phyloP scores from a whole-genome alignment of 1,284 basidiomycete genomes.

The Moesziomyces aphidis region DNA sequence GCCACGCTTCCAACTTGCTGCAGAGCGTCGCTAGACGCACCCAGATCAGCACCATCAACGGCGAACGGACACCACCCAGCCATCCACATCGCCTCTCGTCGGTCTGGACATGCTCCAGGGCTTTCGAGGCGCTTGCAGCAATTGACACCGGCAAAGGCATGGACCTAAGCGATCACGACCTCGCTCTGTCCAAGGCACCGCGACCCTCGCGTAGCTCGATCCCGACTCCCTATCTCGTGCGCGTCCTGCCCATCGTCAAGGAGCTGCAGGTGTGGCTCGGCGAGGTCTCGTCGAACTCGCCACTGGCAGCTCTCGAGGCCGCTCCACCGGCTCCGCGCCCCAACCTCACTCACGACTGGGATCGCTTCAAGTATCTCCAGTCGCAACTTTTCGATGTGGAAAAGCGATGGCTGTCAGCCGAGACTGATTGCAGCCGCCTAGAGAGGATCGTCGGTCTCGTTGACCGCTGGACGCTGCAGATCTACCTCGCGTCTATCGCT shows the following conservation, averaged over 20 bases:
- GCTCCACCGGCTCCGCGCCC: constrained; percentile 11
- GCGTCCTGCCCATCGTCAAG: constrained; percentile 23
- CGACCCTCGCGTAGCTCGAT: constrained; percentile 28
- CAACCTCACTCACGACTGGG: constrained; percentile 43
- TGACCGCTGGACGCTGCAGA: constrained; percentile 40
- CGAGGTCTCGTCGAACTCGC: constrained; percentile 28
- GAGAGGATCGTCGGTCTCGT: constrained; percentile 40
- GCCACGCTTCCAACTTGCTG: constrained; percentile 23
- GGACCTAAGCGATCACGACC: constrained; percentile 37
- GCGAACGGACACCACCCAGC: constrained; percentile 11
- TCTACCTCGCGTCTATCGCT: constrained; percentile 28
- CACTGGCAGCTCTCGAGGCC: constrained; percentile 19
- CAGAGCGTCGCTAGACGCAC: constrained; percentile 18
- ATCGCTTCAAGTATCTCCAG: constrained; percentile 45
- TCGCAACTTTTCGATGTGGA: constrained; percentile 40
- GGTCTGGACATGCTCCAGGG: constrained; percentile 25
- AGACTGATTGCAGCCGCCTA: constrained; percentile 40
- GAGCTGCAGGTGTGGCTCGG: constrained; percentile 36
- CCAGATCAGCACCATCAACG: constrained; percentile 6
- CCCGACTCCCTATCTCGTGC: constrained; percentile 24
- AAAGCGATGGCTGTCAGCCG: constrained; percentile 38
- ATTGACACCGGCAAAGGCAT: constrained; percentile 36
- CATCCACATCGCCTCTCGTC: constrained; percentile 23
- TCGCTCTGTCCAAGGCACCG: constrained; percentile 29
- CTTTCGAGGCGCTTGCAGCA: constrained; percentile 34